phyloP scores from a whole-genome alignment of 176 grass and related monocot genomes.

The Carex kokanica region DNA sequence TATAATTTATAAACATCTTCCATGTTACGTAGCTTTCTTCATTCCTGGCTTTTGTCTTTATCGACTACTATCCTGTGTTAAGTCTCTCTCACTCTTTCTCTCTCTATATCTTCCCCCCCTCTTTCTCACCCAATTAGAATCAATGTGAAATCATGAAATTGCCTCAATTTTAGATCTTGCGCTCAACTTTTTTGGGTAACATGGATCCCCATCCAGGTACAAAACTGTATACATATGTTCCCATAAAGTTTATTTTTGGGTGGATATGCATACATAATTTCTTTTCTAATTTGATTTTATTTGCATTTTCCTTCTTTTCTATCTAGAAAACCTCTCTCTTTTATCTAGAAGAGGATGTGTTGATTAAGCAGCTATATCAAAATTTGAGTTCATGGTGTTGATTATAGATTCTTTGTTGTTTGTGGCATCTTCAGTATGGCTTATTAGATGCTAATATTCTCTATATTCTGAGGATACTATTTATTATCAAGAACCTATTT shows the following conservation, averaged over 20 bases:
- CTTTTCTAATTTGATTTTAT: not conserved
- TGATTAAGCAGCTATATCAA: not conserved
- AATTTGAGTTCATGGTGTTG: not conserved
- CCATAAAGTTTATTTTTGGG: not conserved
- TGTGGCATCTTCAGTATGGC: conserved; percentile 6
- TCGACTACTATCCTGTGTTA: not conserved
- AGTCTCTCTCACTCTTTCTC: not conserved
- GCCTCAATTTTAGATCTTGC: not conserved
- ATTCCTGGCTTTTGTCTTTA: conserved; percentile 14
- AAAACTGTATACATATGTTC: not conserved
- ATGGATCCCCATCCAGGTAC: not conserved
- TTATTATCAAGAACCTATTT: not conserved
- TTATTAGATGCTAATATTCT: not conserved
- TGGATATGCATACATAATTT: not conserved
- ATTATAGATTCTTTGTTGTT: not conserved
- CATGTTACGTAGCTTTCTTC: conserved; percentile 1
- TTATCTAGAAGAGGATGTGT: not conserved
- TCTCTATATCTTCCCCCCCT: not conserved
- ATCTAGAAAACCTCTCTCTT: not conserved
- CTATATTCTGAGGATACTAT: not conserved
- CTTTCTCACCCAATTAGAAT: not conserved
- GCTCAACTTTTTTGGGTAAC: not conserved
- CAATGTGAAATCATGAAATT: not conserved
- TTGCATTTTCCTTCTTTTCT: not conserved
- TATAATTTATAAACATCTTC: not conserved